These are phyloP conservation scores for Cudoniella acicularis DNA, from an alignment of 495 filamentous ascomycete species.

Conservation along the genomic window DNA sequence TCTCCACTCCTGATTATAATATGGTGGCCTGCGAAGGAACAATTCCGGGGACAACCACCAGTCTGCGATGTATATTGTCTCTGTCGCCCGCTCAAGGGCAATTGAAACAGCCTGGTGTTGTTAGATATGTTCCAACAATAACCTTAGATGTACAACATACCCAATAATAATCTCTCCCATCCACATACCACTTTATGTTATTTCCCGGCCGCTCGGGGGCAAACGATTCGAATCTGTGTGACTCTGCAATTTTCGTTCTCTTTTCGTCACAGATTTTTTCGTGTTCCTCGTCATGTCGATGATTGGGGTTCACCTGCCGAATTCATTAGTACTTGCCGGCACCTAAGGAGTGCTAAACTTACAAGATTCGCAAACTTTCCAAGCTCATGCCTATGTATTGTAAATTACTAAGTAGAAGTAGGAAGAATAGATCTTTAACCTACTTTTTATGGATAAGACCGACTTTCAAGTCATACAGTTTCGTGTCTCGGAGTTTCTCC, in stretches of 20 bases:
- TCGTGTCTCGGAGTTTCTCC: slow-evolving; percentile 44
- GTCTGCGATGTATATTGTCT: slow-evolving; percentile 92
- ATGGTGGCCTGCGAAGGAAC: slow-evolving; percentile 82
- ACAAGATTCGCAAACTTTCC: slow-evolving; percentile 54
- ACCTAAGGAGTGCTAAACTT: slow-evolving; percentile 6
- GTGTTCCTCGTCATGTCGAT: slow-evolving; percentile 93
- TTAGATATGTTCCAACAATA: background rate
- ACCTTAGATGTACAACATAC: slow-evolving; percentile 30
- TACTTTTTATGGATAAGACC: slow-evolving; percentile 46
- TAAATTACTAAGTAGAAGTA: no score
- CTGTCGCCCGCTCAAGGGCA: slow-evolving; percentile 80
- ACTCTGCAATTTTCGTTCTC: slow-evolving; percentile 64
- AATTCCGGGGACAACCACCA: slow-evolving; percentile 97
- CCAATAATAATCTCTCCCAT: slow-evolving; percentile 90
- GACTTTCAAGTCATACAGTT: slow-evolving; percentile 44
- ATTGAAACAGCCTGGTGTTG: slow-evolving; percentile 63
- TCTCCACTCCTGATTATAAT: slow-evolving; percentile 79
- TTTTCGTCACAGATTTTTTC: slow-evolving; percentile 81
- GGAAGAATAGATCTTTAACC: no score
- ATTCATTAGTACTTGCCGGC: background rate
- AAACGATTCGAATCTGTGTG: slow-evolving; percentile 82
- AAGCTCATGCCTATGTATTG: slow-evolving; percentile 47
- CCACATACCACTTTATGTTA: slow-evolving; percentile 94
- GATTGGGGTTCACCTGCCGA: slow-evolving; percentile 69
- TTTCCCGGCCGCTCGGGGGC: slow-evolving; percentile 83